A percentile compares a stretch with the other conserved stretches of the same genome.
phyloP scores from a whole-genome alignment of 495 filamentous ascomycete species.

The Pseudoneurospora amorphoporcata region DNA sequence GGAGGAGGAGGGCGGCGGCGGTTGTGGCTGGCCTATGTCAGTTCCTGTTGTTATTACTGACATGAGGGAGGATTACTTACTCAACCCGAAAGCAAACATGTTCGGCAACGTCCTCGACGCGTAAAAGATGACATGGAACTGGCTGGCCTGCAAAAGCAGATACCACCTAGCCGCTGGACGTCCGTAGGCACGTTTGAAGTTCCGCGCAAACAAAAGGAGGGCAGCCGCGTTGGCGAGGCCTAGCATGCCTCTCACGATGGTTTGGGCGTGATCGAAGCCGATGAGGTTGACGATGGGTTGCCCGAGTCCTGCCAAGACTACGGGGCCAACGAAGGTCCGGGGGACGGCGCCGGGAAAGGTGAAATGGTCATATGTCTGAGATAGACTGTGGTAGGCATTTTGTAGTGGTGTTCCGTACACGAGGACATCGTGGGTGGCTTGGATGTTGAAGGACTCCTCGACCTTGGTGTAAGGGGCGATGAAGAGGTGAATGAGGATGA shows the following conservation, averaged over 20 bases:
- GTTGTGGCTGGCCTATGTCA: conserved; percentile 44
- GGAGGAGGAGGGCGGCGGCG: conserved; percentile 62
- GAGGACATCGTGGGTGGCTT: conserved; percentile 85
- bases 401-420: conserved; percentile 61
- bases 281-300: conserved; percentile 47
- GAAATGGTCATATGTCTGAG: conserved; percentile 74
- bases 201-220: conserved; percentile 52
- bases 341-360: conserved; percentile 86
- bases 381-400: conserved; percentile 40
- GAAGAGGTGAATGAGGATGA: conserved; percentile 67
- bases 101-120: conserved; percentile 88
- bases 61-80: conserved; percentile 29
- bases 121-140: conserved; percentile 93
- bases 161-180: conserved; percentile 68
- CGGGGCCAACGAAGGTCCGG: conserved; percentile 75
- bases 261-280: conserved; percentile 36
- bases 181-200: conserved; percentile 60
- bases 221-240: conserved; percentile 67
- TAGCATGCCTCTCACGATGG: conserved; percentile 61
- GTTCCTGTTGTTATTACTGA: not conserved
- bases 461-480: conserved; percentile 93
- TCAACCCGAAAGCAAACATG: conserved; percentile 87
- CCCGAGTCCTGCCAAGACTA: conserved; percentile 57
- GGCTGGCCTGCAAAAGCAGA: conserved; percentile 65
- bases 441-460: conserved; percentile 97